These are phyloP conservation scores for Begonia peltatifolia DNA, from an alignment of 306 rosid genomes.

Conservation along the genomic window DNA sequence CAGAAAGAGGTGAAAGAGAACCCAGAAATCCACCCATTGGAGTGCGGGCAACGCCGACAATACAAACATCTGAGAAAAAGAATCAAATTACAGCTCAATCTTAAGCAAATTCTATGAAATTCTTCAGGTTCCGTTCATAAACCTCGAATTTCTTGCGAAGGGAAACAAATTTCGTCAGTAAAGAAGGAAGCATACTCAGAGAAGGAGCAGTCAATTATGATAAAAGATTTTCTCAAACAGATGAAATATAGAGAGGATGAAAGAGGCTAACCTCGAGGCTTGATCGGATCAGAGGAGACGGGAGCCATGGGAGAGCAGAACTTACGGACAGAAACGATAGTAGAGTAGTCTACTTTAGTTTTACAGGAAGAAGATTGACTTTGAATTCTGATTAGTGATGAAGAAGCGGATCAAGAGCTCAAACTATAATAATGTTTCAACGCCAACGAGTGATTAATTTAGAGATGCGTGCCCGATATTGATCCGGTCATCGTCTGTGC, in stretches of 20 bases:
- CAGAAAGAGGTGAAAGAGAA: slow-evolving; percentile 69
- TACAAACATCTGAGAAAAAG: slow-evolving; percentile 56
- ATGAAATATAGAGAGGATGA: background rate
- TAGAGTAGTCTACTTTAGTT: background rate
- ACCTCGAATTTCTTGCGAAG: background rate
- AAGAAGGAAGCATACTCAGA: no score
- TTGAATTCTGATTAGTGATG: no score
- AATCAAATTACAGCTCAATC: background rate
- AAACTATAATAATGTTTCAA: no score
- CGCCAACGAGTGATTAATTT: no score
- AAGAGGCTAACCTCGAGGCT: slow-evolving; percentile 44
- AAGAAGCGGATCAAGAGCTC: no score
- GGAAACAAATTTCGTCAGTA: background rate
- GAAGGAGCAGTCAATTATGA: no score
- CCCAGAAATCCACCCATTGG: slow-evolving; percentile 85
- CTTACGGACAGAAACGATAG: background rate
- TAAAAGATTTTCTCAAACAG: background rate
- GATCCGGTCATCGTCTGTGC: no score
- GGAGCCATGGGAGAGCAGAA: slow-evolving; percentile 38
- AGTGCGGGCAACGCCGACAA: slow-evolving; percentile 87
- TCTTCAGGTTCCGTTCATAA: no score
- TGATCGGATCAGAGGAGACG: slow-evolving; percentile 21
- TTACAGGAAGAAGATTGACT: no score
- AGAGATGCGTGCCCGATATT: no score
- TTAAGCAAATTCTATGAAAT: background rate